These are phyloP conservation scores for Sporisorium sorghi DNA, from an alignment of 1,284 basidiomycete genomes.

Conservation along the genomic window DNA sequence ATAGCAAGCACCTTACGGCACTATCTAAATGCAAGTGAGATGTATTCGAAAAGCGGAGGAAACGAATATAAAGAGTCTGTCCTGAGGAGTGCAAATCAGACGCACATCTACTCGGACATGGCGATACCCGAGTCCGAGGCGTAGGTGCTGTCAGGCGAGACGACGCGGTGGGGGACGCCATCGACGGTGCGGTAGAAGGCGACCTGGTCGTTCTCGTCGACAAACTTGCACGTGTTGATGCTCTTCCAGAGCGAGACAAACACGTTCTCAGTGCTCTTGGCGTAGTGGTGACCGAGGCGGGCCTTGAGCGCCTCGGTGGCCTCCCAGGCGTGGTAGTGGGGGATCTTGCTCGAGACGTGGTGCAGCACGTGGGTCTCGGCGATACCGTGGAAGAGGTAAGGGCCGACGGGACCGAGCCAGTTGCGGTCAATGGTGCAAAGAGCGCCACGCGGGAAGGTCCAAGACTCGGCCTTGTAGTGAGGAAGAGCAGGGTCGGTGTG, in stretches of 20 bases:
- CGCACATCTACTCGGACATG: conserved; percentile 52
- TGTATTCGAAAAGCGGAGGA: background rate
- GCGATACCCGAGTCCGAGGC: conserved; percentile 66
- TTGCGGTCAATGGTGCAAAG: conserved; percentile 91
- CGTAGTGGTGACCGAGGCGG: conserved; percentile 77
- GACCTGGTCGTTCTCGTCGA: conserved; percentile 66
- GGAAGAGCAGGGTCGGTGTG: conserved; percentile 95
- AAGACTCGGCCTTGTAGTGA: conserved; percentile 90
- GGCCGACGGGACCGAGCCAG: conserved; percentile 76
- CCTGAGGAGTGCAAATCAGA: too few species aligned
- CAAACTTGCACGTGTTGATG: conserved; percentile 71
- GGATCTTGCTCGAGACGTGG: conserved; percentile 69
- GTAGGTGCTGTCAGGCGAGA: conserved; percentile 53
- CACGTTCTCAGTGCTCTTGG: conserved; percentile 73
- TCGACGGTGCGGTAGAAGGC: conserved; percentile 66
- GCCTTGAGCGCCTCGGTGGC: conserved; percentile 87
- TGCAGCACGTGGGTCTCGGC: conserved; percentile 68
- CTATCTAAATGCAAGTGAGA: background rate
- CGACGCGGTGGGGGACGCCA: conserved; percentile 60
- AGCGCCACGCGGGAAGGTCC: conserved; percentile 95
- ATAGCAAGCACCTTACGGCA: background rate
- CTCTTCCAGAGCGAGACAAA: conserved; percentile 72
- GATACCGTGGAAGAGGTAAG: conserved; percentile 73
- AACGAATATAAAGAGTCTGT: too few species aligned
- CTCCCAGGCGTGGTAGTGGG: conserved; percentile 79